These are phyloP conservation scores for Suillus spraguei DNA, from an alignment of 768 basidiomycete species.

Conservation along the genomic window DNA sequence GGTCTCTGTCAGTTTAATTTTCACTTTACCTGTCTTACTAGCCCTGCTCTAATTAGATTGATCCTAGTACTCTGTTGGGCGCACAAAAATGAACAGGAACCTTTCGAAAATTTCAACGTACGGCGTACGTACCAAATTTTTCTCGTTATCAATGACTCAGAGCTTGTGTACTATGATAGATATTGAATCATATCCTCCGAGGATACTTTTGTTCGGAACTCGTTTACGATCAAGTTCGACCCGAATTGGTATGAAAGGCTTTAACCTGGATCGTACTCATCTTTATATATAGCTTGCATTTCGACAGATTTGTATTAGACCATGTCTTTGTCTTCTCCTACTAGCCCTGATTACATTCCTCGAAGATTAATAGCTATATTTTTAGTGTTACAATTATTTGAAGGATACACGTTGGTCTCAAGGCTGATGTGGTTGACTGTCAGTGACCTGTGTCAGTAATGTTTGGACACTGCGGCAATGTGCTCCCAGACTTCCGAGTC, in stretches of 20 bases:
- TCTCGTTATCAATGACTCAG: not conserved
- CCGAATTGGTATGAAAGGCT: not conserved
- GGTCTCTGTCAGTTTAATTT: not conserved
- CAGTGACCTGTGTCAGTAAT: not conserved
- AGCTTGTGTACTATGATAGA: too few species aligned
- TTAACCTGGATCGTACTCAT: not conserved
- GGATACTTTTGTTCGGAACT: too few species aligned
- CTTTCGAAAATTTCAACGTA: not conserved
- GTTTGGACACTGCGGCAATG: not conserved
- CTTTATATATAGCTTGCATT: not conserved
- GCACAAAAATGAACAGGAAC: not conserved
- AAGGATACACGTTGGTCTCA: not conserved
- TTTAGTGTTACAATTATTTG: not conserved
- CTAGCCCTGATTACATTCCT: not conserved
- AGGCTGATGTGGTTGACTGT: not conserved
- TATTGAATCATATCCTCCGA: too few species aligned
- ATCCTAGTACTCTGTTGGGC: not conserved
- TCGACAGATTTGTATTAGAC: constrained; percentile 1
- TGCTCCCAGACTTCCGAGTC: not conserved
- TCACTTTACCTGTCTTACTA: not conserved
- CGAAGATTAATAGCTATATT: not conserved
- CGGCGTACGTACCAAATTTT: not conserved
- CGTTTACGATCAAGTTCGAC: not conserved
- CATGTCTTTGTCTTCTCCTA: constrained; percentile 2
- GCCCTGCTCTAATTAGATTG: not conserved